phyloP scores from a whole-genome alignment of 345 rosid genomes.

The Bretschneidera sinensis region DNA sequence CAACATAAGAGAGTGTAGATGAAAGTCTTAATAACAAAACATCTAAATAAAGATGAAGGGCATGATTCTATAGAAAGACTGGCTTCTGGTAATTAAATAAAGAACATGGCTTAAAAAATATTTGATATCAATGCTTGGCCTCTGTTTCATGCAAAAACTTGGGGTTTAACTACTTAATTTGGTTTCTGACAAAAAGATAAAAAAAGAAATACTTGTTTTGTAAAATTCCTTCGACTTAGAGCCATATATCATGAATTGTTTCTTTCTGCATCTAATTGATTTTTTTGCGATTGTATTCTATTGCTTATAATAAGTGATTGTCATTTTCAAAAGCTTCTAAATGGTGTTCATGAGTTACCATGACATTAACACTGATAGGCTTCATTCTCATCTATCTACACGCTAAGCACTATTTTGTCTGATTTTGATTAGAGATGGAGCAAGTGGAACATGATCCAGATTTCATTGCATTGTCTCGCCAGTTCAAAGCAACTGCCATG shows the following conservation, averaged over 20 bases:
- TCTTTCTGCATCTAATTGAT: neutral
- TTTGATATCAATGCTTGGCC: no score
- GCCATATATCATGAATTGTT: neutral
- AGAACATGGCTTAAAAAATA: no score
- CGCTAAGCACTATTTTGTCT: conserved; percentile 18
- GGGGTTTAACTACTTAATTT: neutral
- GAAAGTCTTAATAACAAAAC: no score
- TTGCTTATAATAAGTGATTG: neutral
- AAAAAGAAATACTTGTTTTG: no score
- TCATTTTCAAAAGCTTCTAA: neutral
- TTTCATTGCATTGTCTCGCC: conserved; percentile 73
- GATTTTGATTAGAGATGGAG: conserved; percentile 67
- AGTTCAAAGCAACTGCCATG: conserved; percentile 92
- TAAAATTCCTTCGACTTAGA: no score
- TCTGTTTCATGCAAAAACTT: neutral
- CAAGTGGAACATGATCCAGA: conserved; percentile 95
- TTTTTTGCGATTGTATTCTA: conserved; percentile 1
- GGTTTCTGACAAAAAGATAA: neutral
- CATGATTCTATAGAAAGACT: neutral
- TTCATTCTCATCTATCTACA: neutral
- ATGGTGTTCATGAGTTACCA: neutral
- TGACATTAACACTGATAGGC: conserved; percentile 1
- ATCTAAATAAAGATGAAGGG: no score
- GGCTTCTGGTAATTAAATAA: neutral
- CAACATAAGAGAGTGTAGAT: no score